These are phyloP conservation scores for Arthroderma sp. DNA, from an alignment of 2,329 filamentous ascomycete genomes.

Conservation along the genomic window DNA sequence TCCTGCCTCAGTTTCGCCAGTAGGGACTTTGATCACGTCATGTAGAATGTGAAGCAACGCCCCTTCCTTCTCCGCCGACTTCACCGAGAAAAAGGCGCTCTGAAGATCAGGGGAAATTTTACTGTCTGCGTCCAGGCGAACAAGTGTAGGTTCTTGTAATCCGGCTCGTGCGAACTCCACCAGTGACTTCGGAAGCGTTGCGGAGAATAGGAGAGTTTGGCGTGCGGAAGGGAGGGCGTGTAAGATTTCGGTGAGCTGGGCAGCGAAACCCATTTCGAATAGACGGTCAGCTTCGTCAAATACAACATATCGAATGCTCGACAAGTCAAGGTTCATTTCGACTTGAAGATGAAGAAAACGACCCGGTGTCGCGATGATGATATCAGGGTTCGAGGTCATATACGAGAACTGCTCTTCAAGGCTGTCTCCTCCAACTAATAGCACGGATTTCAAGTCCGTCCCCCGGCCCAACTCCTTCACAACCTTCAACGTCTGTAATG, in stretches of 20 bases:
- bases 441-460: slow-evolving; percentile 78
- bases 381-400: slow-evolving; percentile 91
- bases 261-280: slow-evolving; percentile 97
- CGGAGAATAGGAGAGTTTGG: slow-evolving; percentile 89
- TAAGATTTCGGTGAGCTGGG: slow-evolving; percentile 84
- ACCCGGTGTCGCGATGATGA: slow-evolving; percentile 92
- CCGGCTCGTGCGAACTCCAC: slow-evolving; percentile 94
- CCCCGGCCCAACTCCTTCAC: slow-evolving; percentile 87
- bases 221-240: slow-evolving; percentile 70
- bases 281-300: slow-evolving; percentile 95
- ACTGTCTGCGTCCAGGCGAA: slow-evolving; percentile 83
- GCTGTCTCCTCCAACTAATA: slow-evolving; percentile 89
- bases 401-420: slow-evolving; percentile 87
- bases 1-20: slow-evolving; percentile 45
- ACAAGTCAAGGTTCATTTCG: slow-evolving; percentile 87
- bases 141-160: slow-evolving; percentile 77
- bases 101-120: slow-evolving; percentile 95
- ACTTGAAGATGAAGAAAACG: slow-evolving; percentile 94
- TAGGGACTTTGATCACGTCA: slow-evolving; percentile 84
- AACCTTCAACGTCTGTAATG: slow-evolving; percentile 87
- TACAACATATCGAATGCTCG: slow-evolving; percentile 82
- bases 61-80: slow-evolving; percentile 86
- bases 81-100: slow-evolving; percentile 87
- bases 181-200: slow-evolving; percentile 81
- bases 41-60: slow-evolving; percentile 78